Evolutionary conservation across 1,284 basidiomycete genomes (phyloP).

Genomic region (Ustilago shanxiensis): DNA sequence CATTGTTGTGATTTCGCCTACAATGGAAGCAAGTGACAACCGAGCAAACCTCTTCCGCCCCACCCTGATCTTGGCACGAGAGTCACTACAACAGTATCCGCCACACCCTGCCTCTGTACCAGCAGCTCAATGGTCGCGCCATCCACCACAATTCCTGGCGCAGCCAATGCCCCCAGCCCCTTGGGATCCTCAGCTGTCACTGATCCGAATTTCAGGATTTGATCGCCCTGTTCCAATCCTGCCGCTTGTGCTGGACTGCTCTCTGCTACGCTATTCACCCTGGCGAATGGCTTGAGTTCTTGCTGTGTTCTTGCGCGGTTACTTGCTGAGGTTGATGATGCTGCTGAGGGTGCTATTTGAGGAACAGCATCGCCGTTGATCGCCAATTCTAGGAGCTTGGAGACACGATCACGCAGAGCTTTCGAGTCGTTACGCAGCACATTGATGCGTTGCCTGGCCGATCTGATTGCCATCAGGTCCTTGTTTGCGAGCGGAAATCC

Average conservation of each 20-base stretch:
- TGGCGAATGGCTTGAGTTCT: constrained; percentile 32
- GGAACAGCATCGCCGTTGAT: constrained; percentile 32
- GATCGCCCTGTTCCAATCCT: constrained; percentile 41
- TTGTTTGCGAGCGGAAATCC: constrained; percentile 58
- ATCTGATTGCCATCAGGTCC: constrained; percentile 57
- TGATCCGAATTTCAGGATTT: constrained; percentile 38
- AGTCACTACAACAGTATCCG: constrained; percentile 6
- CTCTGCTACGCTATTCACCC: constrained; percentile 49
- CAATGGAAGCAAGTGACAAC: constrained; percentile 41
- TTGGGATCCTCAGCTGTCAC: constrained; percentile 22
- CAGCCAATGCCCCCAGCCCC: constrained; percentile 35
- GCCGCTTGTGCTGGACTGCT: constrained; percentile 49
- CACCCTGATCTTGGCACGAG: constrained; percentile 40
- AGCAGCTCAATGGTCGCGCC: constrained; percentile 24
- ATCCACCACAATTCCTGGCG: constrained; percentile 40
- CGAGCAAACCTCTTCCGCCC: constrained; percentile 58
- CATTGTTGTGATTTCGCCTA: background rate
- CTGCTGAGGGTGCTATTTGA: background rate
- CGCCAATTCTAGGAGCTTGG: constrained; percentile 47
- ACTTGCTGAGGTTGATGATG: background rate
- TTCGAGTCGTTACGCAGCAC: constrained; percentile 56
- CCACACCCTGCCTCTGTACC: constrained; percentile 7
- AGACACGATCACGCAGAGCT: constrained; percentile 40
- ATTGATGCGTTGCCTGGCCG: constrained; percentile 50
- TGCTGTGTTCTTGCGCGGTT: background rate